Base-by-base conservation (phyloP, 768 basidiomycete species). In the Peribolospora kevripleyi region DNA sequence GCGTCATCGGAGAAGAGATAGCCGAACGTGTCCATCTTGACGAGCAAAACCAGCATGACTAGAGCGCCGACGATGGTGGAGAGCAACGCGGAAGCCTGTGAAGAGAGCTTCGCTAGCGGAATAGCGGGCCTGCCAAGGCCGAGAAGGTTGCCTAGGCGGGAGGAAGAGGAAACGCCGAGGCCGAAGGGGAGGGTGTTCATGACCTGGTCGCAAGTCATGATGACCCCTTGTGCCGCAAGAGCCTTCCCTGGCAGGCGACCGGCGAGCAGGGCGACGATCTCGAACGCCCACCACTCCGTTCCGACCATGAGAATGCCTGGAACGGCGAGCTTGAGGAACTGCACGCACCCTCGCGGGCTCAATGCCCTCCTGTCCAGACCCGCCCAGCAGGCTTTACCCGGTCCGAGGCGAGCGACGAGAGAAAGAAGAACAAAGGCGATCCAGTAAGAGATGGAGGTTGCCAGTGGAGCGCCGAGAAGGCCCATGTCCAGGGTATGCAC, bases 281-380 rank as follows among this genome's bases (percentile, higher is more conserved):
- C 82, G 59, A 84, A 84, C 0, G 81, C 79, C 48, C 78, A 79
- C 81, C 81, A 84, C 69, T 84, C 82, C 3, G 81, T 81, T 25
- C 79, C 80, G 39, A 82, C 75, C 81, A 82, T 82, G 38, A 82
- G 61, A 48, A 84, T 80, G 0, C 81, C 82, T 0, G 82, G 81
- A n/a, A 83, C 61, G 0, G 80, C 82, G 47, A 84, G 72, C 53
- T 71, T 72, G 38, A 81, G 70, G 65, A 84, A 83, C 25, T 62
- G 62, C 43, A 51, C 39, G 53, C 48, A 55, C 39, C 53, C 53
- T 42, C 54, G 53, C 36, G 14, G 37, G 51, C 42, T 6, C 39
- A 59, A 37, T 11, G 48, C 13, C 9, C 51, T 37, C 14, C 50
- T 48, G 36, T 41, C 46, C 50, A 69, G 57, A 58, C 80, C 81